Evolutionary conservation across 331 rosid species (phyloP), one percentile per base, ranked within the genome.

Genomic region (Saraca asoca): DNA sequence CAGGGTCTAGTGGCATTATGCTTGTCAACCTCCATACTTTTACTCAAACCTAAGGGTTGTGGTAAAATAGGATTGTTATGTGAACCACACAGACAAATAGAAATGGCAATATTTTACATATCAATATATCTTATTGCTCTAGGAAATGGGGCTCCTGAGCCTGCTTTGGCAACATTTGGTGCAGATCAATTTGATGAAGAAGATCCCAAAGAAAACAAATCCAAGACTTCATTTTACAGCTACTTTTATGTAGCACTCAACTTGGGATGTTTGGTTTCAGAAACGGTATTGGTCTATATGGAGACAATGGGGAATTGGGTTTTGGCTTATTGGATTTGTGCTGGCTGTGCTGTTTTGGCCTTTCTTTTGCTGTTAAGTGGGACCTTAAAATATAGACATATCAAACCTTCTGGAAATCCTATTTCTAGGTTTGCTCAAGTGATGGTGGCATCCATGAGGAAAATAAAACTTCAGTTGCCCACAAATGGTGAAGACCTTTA

Each of bases 111-210:
- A 12, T 82, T 86, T 70, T 86, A 86, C 64, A 24, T 70, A 44
- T 83, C 89, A 35, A 79, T 83, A 51, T 83, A 86, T 37, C 83
- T 86, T 0, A 55, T 83, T 33, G 87, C 93, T 7, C 48, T 83
- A 16, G 87, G 89, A 50, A 81, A 86, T 19, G 89, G 92, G 42
- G 89, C 85, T 20, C 54, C 78, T 2, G 83, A 86, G 67, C 89
- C 89, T 2, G 87, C 87, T 3, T 38, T 86, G 37, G 92, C 92
- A 53, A 70, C 85, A 42, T 72, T 83, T 8, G 87, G 87, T 19
- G 77, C 81, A 57, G 87, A 79, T 64, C 89, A 86, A 38, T 87
- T 83, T 14, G 85, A 80, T 19, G 87, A 81, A 14, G 78, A 81
- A 57, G 83, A 83, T 42, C 68, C 80, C 0, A 42, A 68, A 38